Conservation (phyloP, 2,329 filamentous ascomycete species). For the Penicillium expansum region DNA sequence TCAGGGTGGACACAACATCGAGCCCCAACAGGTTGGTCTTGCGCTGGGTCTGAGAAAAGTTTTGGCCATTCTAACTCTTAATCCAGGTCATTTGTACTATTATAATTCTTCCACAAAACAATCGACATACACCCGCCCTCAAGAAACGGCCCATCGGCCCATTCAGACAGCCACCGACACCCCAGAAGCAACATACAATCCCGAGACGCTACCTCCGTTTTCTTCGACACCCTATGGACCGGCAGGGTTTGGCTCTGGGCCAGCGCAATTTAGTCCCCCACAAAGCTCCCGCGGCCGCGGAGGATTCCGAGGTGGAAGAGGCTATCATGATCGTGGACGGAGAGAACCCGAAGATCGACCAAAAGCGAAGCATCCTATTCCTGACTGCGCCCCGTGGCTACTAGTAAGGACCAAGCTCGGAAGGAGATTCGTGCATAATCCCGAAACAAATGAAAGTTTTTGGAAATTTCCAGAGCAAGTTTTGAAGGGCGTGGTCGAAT, state of each 20-base stretch:
- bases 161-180: slow-evolving; percentile 43
- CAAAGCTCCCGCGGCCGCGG: slow-evolving; percentile 46
- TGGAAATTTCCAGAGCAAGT: slow-evolving; percentile 93
- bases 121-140: slow-evolving; percentile 83
- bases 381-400: slow-evolving; percentile 80
- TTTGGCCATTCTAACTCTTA: slow-evolving; percentile 18
- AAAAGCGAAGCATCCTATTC: slow-evolving; percentile 73
- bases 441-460: slow-evolving; percentile 79
- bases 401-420: slow-evolving; percentile 91
- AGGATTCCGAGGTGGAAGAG: slow-evolving; percentile 51
- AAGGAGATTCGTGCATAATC: slow-evolving; percentile 86
- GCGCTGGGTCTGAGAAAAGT: slow-evolving; percentile 3
- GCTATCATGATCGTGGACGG: slow-evolving; percentile 58
- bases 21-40: slow-evolving; percentile 65
- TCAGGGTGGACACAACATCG: slow-evolving; percentile 91
- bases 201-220: slow-evolving; percentile 36
- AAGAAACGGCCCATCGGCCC: slow-evolving; percentile 31
- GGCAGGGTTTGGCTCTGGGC: slow-evolving; percentile 17
- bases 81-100: slow-evolving; percentile 75
- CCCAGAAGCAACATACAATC: slow-evolving; percentile 36
- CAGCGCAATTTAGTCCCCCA: slow-evolving; percentile 14
- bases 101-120: slow-evolving; percentile 78
- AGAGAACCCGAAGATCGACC: slow-evolving; percentile 76
- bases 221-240: slow-evolving; percentile 39
- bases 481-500: slow-evolving; percentile 68